Base-by-base conservation (phyloP, 208 protist genomes). In the Trypanosoma boissoni region DNA sequence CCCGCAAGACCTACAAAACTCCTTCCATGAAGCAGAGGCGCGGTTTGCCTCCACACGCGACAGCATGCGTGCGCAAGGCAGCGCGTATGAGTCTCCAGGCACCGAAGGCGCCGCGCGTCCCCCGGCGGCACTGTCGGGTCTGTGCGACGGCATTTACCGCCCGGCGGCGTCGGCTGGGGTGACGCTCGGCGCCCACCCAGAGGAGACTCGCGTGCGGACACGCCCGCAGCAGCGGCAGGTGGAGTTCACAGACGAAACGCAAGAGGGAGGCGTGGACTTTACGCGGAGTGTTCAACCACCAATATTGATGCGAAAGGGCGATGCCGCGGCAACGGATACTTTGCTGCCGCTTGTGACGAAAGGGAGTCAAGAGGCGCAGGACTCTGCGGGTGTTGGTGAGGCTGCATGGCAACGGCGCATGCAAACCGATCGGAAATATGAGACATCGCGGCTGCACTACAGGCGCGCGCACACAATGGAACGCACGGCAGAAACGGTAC, bases 1-100 rank as follows among this genome's bases (percentile, higher is more conserved):
- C 27, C 77, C 79, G 7, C 44, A 51, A 9, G 21, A 59, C 21
- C 57, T 91, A 6, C 76, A 61, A 21, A 54, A 31, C 5, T 70
- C 79, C 21, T 49, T 85, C 45, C 55, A 52, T 44, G 64, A 63
- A 3, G 70, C 6, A 34, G 18, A 42, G 58, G 27, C 26, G 10
- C 48, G 49, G 50, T 37, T 12, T 6, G 34, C 34, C n/a, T n/a
- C n/a, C n/a, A n/a, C n/a, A n/a, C n/a, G n/a, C n/a, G n/a, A n/a
- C n/a, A n/a, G n/a, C n/a, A n/a, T n/a, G n/a, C n/a, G n/a, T n/a
- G n/a, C n/a, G n/a, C n/a, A n/a, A n/a, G 34, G 34, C 12, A 6
- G 29, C 12, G 29, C 49, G 23, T 21, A 29, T 12, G 27, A 32
- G 34, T 16, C 36, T 41, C 23, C 45, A 16, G 23, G 18, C 29